Percentiles rank a stretch among this genome's conserved stretches.
Evolutionary conservation across 345 rosid species (phyloP).

Genomic region (Microcos paniculata): DNA sequence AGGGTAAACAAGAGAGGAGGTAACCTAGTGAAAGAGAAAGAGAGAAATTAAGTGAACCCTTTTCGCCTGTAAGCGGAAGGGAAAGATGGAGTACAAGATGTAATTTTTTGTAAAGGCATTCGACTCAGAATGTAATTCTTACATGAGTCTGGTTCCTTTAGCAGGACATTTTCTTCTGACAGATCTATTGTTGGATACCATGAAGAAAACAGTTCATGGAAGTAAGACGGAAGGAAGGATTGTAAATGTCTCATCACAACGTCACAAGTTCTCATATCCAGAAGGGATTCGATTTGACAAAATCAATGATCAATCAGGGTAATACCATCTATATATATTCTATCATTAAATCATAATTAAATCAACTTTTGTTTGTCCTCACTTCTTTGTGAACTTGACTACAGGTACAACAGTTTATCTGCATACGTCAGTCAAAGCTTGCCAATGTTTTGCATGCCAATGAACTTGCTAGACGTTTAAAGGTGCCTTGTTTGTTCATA

Average conservation of each 20-base stretch:
- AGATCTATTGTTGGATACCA: constrained; percentile 57
- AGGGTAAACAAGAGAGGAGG: no score
- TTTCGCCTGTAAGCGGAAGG: background rate
- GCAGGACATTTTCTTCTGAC: constrained; percentile 81
- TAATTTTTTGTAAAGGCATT: background rate
- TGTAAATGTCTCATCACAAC: constrained; percentile 58
- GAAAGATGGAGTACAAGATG: background rate
- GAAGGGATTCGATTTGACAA: constrained; percentile 64
- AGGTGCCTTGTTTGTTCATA: constrained; percentile 27
- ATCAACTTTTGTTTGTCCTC: background rate
- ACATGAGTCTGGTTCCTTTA: background rate
- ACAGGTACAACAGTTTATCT: constrained; percentile 37
- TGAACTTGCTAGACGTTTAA: constrained; percentile 49
- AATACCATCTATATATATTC: constrained; percentile 4
- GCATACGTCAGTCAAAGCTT: constrained; percentile 64
- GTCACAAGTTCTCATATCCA: constrained; percentile 47
- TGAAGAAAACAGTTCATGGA: constrained; percentile 69
- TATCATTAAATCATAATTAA: background rate
- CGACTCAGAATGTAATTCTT: background rate
- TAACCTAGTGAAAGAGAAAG: background rate
- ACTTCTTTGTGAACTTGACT: background rate
- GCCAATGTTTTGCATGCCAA: constrained; percentile 65
- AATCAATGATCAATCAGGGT: constrained; percentile 64
- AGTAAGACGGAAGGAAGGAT: constrained; percentile 73
- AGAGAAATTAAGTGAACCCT: no score